Conservation (phyloP, 768 basidiomycete species). For the Leucocoprinus birnbaumii region DNA sequence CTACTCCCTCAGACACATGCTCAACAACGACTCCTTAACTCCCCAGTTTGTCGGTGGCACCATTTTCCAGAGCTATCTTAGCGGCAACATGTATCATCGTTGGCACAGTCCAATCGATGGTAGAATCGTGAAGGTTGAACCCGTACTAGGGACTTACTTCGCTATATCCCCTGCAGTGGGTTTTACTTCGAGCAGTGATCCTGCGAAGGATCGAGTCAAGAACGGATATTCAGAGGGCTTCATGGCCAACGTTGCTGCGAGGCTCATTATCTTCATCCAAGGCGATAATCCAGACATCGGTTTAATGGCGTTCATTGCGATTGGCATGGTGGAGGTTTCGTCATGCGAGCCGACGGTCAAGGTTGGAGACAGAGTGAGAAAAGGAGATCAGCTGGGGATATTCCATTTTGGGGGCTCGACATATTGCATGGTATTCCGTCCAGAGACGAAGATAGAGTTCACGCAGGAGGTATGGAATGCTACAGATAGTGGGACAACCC, state of each 20-base stretch:
- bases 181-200: slow-evolving; percentile 4
- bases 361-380: slow-evolving; percentile 39
- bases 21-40: slow-evolving; percentile 35
- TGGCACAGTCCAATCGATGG: slow-evolving; percentile 61
- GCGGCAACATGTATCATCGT: slow-evolving; percentile 54
- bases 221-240: slow-evolving; percentile 31
- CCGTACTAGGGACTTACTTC: slow-evolving; percentile 52
- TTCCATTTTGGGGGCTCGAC: slow-evolving; percentile 66
- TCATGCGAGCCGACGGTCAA: slow-evolving; percentile 52
- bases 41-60: slow-evolving; percentile 48
- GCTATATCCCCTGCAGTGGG: slow-evolving; percentile 27
- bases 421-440: slow-evolving; percentile 25
- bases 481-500: too few relatives aligned
- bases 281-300: slow-evolving; percentile 50
- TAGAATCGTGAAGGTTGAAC: slow-evolving; percentile 32
- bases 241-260: slow-evolving; percentile 43
- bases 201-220: slow-evolving; percentile 18
- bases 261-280: slow-evolving; percentile 54
- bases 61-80: slow-evolving; percentile 57
- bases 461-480: background rate
- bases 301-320: slow-evolving; percentile 51
- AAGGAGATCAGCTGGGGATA: slow-evolving; percentile 57
- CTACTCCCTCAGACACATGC: slow-evolving; percentile 58
- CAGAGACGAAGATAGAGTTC: background rate
- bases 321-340: slow-evolving; percentile 64